Evolutionary conservation across 306 rosid species (phyloP), one percentile per base, ranked within the genome.

Genomic region (Vigna mungo): DNA sequence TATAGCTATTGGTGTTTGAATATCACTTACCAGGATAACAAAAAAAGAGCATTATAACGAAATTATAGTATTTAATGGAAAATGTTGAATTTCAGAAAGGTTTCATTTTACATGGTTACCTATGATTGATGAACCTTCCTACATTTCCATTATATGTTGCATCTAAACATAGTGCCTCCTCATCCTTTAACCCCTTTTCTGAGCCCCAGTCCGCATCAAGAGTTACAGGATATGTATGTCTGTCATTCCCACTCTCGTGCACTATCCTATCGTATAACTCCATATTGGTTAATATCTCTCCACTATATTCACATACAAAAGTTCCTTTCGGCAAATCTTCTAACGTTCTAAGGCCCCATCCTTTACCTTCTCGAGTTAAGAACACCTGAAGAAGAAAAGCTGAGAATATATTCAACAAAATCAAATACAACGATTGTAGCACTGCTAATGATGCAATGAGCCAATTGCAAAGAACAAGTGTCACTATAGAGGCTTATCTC

Each of bases 171-270:
- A 92, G 90, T 9, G 96, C 93, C 53, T 92, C 94, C 51, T 92
- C 96, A 80, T 92, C 97, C 76, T 59, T 78, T 49, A 92, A 74
- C 65, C 77, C 64, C 63, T 75, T 69, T 81, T 92, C 96, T 7
- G 96, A 87, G 10, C 90, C 91, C 97, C 97, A 92, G 37, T 92
- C 97, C 46, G 90, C 97, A 82, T 92, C 97, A 48, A 92, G 89
- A 37, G 86, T 82, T 66, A 92, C 89, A 4, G 97, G 97, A 72
- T 92, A 92, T 10, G 97, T 90, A 72, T 92, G 97, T 70, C 88
- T 89, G 17, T 82, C 92, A 13, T 80, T 79, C 65, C 83, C 77
- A 20, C 68, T 54, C 18, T 68, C 58, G 34, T 68, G 55, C 84
- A 76, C 8, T 76, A 39, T 86, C 71, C 97, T 83, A 9, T 90